Conservation (phyloP, 768 basidiomycete genomes). For the Boletus patriciae region DNA sequence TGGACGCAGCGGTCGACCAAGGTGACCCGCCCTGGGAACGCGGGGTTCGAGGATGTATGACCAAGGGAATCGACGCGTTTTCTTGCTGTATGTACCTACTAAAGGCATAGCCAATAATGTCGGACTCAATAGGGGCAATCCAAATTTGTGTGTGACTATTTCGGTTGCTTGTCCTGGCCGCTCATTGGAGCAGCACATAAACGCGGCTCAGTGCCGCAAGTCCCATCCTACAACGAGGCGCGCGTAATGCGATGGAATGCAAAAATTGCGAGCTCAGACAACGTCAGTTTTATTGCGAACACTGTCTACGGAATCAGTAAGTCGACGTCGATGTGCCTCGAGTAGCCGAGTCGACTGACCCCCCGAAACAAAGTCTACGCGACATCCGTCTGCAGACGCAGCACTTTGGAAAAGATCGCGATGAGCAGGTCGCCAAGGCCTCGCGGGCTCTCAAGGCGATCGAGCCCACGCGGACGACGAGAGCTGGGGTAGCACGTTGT, state of each 20-base stretch:
- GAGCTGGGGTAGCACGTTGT: conserved; percentile 50
- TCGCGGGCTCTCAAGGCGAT: conserved; percentile 47
- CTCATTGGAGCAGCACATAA: background rate
- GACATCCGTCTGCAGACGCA: conserved; percentile 59
- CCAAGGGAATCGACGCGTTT: too few species aligned
- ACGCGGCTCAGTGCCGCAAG: background rate
- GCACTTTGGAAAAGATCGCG: conserved; percentile 57
- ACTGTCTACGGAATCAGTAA: conserved; percentile 66
- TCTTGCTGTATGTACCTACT: too few species aligned
- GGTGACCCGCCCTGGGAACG: conserved; percentile 11
- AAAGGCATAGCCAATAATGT: too few species aligned
- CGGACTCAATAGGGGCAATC: background rate
- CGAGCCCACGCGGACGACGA: conserved; percentile 42
- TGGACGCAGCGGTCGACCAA: conserved; percentile 33
- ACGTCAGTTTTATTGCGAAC: conserved; percentile 71
- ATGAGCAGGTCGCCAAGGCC: conserved; percentile 58
- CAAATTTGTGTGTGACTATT: background rate
- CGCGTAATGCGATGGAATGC: conserved; percentile 60
- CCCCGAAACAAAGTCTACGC: conserved; percentile 42
- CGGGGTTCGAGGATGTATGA: conserved; percentile 21
- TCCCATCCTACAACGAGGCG: background rate
- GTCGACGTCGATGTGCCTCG: background rate
- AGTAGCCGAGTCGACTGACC: background rate
- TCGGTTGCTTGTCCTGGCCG: background rate
- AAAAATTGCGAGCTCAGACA: conserved; percentile 70